A percentile compares a stretch with the other conserved stretches of the same genome.
Conservation (phyloP, 352 stramenopile species). For the Pythium folliculosum region DNA sequence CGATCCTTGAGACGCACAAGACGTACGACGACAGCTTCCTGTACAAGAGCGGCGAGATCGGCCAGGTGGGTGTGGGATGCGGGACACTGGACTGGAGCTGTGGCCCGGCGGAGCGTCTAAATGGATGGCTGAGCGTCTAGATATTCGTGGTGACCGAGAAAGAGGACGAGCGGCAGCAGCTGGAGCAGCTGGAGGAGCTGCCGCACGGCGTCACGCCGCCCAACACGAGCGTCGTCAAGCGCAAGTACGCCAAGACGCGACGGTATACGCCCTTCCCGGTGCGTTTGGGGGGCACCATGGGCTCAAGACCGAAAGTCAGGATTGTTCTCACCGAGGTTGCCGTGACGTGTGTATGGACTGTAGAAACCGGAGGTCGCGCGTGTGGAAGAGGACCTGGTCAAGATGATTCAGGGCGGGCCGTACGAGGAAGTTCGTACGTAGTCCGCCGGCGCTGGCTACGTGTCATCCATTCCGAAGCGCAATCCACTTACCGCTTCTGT, state of each 20-base stretch:
- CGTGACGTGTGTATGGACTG: background rate
- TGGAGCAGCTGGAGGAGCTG: constrained; percentile 71
- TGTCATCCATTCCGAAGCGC: no score
- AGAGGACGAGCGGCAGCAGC: constrained; percentile 61
- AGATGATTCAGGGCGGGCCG: constrained; percentile 70
- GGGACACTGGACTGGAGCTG: no score
- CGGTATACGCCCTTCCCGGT: constrained; percentile 82
- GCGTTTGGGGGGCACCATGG: constrained; percentile 6
- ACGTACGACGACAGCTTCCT: constrained; percentile 90
- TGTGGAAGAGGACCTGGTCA: constrained; percentile 82
- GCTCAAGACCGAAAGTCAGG: background rate
- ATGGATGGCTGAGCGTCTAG: constrained; percentile 28
- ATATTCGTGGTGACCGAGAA: constrained; percentile 85
- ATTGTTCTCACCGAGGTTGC: background rate
- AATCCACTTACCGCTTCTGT: no score
- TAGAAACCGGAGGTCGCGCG: constrained; percentile 83
- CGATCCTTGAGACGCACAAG: constrained; percentile 88
- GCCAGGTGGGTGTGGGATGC: constrained; percentile 44
- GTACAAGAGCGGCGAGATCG: constrained; percentile 89
- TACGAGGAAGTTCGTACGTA: constrained; percentile 79
- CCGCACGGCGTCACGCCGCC: constrained; percentile 75
- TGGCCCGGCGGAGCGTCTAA: no score
- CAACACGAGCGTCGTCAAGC: constrained; percentile 88
- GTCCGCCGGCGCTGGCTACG: no score
- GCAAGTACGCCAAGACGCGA: constrained; percentile 87